phyloP scores from a whole-genome alignment of 2,329 filamentous ascomycete species.

The Cadophora sp. region DNA sequence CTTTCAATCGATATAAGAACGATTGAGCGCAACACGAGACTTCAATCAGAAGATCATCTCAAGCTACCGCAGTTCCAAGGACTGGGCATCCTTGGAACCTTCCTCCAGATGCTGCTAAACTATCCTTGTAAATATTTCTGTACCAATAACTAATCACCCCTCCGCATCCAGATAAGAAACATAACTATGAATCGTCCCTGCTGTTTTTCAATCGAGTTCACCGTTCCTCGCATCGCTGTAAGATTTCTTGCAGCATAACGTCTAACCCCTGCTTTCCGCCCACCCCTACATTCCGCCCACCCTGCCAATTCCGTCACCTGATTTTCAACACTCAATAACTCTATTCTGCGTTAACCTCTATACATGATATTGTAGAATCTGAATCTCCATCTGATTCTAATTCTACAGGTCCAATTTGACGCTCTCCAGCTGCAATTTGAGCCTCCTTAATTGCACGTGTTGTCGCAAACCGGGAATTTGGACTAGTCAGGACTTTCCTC shows the following conservation, averaged over 20 bases:
- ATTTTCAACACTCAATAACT: no score
- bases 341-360: no score
- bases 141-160: not conserved
- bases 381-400: no score
- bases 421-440: no score
- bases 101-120: not conserved
- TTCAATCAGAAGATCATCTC: not conserved
- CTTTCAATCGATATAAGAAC: not conserved
- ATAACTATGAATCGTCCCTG: constrained; percentile 9
- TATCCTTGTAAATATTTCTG: not conserved
- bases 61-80: not conserved
- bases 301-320: no score
- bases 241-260: not conserved
- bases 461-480: no score
- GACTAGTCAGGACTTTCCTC: no score
- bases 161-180: constrained; percentile 10
- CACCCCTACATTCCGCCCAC: no score
- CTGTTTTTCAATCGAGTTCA: not conserved
- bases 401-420: no score
- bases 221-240: not conserved
- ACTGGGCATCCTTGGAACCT: constrained; percentile 7
- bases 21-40: not conserved
- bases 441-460: no score
- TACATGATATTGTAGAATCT: no score
- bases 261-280: not conserved